phyloP scores from a whole-genome alignment of 306 rosid species.

The Sindora glabra region DNA sequence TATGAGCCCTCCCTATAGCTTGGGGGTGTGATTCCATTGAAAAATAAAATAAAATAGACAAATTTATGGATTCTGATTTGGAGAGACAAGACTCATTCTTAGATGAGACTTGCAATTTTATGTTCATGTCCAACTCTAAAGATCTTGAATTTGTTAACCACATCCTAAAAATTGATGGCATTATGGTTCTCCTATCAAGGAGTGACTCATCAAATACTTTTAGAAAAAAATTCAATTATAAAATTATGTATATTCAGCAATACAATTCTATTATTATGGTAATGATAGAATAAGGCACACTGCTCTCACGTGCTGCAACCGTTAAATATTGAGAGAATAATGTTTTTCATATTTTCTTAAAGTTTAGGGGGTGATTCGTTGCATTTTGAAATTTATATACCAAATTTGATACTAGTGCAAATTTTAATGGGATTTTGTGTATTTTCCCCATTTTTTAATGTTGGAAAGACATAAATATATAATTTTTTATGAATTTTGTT shows the following conservation, averaged over 20 bases:
- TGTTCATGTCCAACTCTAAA: conserved; percentile 24
- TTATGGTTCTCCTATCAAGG: conserved; percentile 43
- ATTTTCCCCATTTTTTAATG: too few relatives aligned
- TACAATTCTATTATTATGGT: conserved; percentile 39
- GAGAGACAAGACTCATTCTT: conserved; percentile 25
- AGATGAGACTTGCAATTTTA: conserved; percentile 44
- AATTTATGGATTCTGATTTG: conserved; percentile 29
- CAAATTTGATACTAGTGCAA: too few relatives aligned
- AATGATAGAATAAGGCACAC: conserved; percentile 35
- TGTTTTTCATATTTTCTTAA: too few relatives aligned
- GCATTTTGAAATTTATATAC: too few relatives aligned
- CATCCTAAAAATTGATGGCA: conserved; percentile 44
- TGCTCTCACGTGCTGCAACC: too few relatives aligned
- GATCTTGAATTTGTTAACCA: conserved; percentile 43
- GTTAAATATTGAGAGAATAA: too few relatives aligned
- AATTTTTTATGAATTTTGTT: too few relatives aligned
- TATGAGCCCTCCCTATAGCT: conserved; percentile 21
- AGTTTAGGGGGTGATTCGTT: too few relatives aligned
- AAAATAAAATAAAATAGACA: conserved; percentile 9
- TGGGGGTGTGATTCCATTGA: conserved; percentile 16
- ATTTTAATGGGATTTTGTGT: too few relatives aligned
- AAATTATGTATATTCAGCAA: conserved; percentile 31
- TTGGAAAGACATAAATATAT: too few relatives aligned
- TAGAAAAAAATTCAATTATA: conserved; percentile 32
- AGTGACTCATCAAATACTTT: conserved; percentile 22